These are phyloP conservation scores for Sporothrix mexicana DNA, from an alignment of 2,329 filamentous ascomycete species.

Conservation along the genomic window DNA sequence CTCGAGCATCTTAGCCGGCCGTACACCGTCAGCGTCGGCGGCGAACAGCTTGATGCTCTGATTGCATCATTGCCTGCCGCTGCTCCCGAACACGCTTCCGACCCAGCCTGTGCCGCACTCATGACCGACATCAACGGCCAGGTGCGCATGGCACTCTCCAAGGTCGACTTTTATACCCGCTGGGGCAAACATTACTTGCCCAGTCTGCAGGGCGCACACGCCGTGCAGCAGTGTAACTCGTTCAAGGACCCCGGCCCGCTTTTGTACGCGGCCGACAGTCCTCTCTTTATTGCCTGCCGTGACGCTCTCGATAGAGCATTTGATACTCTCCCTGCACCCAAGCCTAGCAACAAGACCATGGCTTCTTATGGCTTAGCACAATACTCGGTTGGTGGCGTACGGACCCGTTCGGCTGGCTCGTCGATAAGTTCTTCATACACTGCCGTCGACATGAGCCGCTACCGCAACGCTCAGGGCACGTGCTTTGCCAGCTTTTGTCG, in stretches of 20 bases:
- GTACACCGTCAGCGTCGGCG: slow-evolving; percentile 10
- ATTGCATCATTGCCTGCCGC: slow-evolving; percentile 31
- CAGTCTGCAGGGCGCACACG: slow-evolving; percentile 61
- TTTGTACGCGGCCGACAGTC: slow-evolving; percentile 57
- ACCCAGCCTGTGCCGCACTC: slow-evolving; percentile 54
- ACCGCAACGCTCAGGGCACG: slow-evolving; percentile 50
- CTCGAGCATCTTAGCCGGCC: slow-evolving; percentile 46
- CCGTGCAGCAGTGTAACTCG: slow-evolving; percentile 63
- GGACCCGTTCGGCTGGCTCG: too few species aligned
- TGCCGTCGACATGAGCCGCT: slow-evolving; percentile 50
- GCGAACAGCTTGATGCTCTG: slow-evolving; percentile 26
- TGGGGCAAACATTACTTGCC: slow-evolving; percentile 67
- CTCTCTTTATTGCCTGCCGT: slow-evolving; percentile 58
- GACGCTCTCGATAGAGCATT: slow-evolving; percentile 57
- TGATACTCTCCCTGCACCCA: slow-evolving; percentile 53
- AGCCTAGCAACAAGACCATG: slow-evolving; percentile 44
- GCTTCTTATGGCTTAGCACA: background rate
- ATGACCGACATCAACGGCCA: slow-evolving; percentile 60
- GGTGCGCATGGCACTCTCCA: slow-evolving; percentile 54
- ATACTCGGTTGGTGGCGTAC: too few species aligned
- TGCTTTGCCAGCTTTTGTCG: slow-evolving; percentile 61
- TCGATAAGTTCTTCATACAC: background rate
- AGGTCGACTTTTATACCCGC: slow-evolving; percentile 48
- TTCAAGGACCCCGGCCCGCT: slow-evolving; percentile 67
- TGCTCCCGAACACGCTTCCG: slow-evolving; percentile 33